A percentile compares a stretch with the other conserved stretches of the same genome.
These are phyloP conservation scores for Silene uniflora DNA, from an alignment of 148 eudicot genomes.

Conservation along the genomic window DNA sequence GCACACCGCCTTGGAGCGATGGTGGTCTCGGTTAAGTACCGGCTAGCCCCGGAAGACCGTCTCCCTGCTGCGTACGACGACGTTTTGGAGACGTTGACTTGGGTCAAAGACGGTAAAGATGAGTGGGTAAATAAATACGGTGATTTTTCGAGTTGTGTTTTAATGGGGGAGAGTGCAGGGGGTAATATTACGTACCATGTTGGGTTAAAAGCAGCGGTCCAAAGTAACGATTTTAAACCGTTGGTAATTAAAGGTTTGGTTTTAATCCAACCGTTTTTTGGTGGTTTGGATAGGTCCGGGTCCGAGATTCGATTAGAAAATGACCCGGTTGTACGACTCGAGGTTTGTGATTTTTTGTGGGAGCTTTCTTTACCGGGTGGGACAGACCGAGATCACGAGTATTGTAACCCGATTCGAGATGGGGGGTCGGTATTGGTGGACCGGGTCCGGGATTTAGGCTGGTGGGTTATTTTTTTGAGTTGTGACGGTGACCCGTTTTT, in stretches of 20 bases:
- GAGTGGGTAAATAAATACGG: slow-evolving; percentile 36
- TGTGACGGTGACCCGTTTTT: slow-evolving; percentile 37
- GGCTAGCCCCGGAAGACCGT: slow-evolving; percentile 44
- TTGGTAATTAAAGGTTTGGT: slow-evolving; percentile 32
- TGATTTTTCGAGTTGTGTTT: slow-evolving; percentile 25
- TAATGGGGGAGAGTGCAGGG: slow-evolving; percentile 46
- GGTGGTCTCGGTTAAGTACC: slow-evolving; percentile 39
- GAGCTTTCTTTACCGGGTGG: slow-evolving; percentile 46
- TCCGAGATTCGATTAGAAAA: slow-evolving; percentile 34
- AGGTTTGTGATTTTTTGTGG: slow-evolving; percentile 42
- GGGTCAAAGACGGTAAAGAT: slow-evolving; percentile 34
- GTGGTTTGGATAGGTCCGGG: slow-evolving; percentile 32
- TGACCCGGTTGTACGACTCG: slow-evolving; percentile 30
- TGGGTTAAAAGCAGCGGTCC: slow-evolving; percentile 8
- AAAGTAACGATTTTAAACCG: slow-evolving; percentile 15
- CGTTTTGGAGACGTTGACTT: slow-evolving; percentile 31
- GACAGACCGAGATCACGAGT: slow-evolving; percentile 39
- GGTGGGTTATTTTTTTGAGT: slow-evolving; percentile 26
- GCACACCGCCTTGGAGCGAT: slow-evolving; percentile 24
- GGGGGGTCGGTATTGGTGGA: slow-evolving; percentile 10
- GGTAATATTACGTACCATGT: slow-evolving; percentile 37
- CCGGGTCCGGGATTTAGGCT: slow-evolving; percentile 22
- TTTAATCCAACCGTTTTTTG: slow-evolving; percentile 35
- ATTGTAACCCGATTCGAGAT: slow-evolving; percentile 20
- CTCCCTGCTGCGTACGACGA: slow-evolving; percentile 49